Evolutionary conservation across 192 early-diverging fungal species (phyloP), one percentile per base, ranked within the genome.

Genomic region (Coemansia erecta): DNA sequence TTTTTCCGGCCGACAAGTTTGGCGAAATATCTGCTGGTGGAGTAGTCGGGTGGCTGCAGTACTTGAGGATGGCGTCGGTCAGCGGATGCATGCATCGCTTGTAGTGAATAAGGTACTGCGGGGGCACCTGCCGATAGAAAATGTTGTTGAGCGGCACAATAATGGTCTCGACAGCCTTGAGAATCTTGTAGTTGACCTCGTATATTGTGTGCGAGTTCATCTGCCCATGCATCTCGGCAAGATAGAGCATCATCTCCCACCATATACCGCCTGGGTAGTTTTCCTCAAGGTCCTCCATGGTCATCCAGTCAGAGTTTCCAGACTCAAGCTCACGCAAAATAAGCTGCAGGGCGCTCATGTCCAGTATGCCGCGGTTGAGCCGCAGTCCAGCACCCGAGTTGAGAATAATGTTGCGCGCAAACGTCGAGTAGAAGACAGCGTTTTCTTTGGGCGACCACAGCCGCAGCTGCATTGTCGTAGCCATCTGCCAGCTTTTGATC

Each of bases 151-250:
- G 47, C 17, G 73, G 73, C 6, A 70, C 37, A 18, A 76, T 60
- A 4, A 76, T 60, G 26, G 50, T 65, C 37, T 76, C 73, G 5
- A 76, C 65, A 8, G 73, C 60, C 2, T 64, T 64, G 17, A 76
- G 52, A 0, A 65, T 76, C 51, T 76, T 76, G 23, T 63, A 76
- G 41, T 76, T 76, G 40, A 76, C 63, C 35, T 76, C 73, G 33
- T 61, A 70, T 40, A 76, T 66, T 8, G 66, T 61, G 23, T 70
- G 67, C 5, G 44, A 26, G 22, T 39, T 26, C 45, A 76, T 50
- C 37, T 57, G 64, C 17, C 60, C 61, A 45, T 75, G 72, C 58
- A 75, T 46, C 14, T 75, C 72, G 7, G 62, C 63, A 54, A 75
- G 24, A 24, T 68, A 63, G 58, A 63, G 64, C 23, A 75, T 56